Base-by-base conservation (phyloP, 805 yeast genomes). In the Myxozyma kluyveri region DNA sequence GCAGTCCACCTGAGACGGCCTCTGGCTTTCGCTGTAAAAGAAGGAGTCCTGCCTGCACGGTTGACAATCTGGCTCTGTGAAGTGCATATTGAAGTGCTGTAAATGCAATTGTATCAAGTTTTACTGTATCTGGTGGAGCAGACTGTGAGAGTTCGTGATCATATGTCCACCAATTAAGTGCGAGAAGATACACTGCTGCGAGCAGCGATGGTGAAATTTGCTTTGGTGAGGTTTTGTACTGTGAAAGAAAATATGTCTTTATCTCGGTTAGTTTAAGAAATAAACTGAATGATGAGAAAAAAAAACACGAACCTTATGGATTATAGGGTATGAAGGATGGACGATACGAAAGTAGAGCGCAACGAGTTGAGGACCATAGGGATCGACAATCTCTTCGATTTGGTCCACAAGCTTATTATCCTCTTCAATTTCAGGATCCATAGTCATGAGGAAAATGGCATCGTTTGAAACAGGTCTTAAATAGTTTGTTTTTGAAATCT, bases 41-140 rank as follows among this genome's bases (percentile, higher is more conserved):
- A 9, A 72, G 54, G 17, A 71, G 49, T 14, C 71, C 63, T 1
- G 69, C 72, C 47, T 72, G 75, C 12, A 70, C 61, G 0, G 70
- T 67, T 3, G 74, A 67, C 24, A 71, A 61, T 29, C 71, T 65
- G 1, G 70, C 57, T 73, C 63, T 52, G 18, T 55, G 54, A 14
- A 62, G 41, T 31, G 50, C 56, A 9, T 56, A 46, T 23, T 59
- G 56, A 40, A 56, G 52, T 21, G 61, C 61, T 7, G 54, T 52
- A 35, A 50, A 53, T 5, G 64, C 56, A 14, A 58, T 45, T 1
- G 51, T 46, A 19, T 57, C 53, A 14, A 62, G 57, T 24, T 46
- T 52, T 17, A 54, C 40, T 1, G 50, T 44, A 36, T 58, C 59
- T 10, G 63, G 61, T 4, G 45, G 52, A 2, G 42, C 45, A n/a